Evolutionary conservation across 2,329 filamentous ascomycete genomes (phyloP).

Genomic region (Hypoxylon sp.): DNA sequence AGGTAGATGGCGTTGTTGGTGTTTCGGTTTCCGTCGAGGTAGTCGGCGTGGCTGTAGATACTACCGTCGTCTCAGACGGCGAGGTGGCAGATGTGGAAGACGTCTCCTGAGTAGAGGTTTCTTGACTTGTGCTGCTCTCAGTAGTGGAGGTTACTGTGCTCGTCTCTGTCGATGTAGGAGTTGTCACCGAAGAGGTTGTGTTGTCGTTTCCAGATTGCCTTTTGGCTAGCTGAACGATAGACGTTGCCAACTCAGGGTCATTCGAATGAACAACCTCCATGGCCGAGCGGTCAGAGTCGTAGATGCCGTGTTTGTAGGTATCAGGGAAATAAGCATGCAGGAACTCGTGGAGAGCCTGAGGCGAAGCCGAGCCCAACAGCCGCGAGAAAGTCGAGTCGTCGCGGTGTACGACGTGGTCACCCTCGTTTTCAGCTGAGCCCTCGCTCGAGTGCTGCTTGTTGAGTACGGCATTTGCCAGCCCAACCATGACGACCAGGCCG

Average conservation of each 20-base stretch:
- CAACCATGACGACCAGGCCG: constrained; percentile 54
- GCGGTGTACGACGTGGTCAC: constrained; percentile 34
- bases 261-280: constrained; percentile 74
- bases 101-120: constrained; percentile 33
- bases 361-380: constrained; percentile 69
- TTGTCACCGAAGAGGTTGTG: constrained; percentile 51
- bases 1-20: constrained; percentile 29
- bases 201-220: constrained; percentile 62
- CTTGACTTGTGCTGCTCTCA: constrained; percentile 42
- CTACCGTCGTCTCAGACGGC: constrained; percentile 35
- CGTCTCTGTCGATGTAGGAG: constrained; percentile 28
- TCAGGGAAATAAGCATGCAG: constrained; percentile 74
- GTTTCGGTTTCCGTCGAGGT: constrained; percentile 30
- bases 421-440: constrained; percentile 26
- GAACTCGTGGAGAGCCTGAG: constrained; percentile 74
- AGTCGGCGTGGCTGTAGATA: constrained; percentile 25
- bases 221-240: constrained; percentile 75
- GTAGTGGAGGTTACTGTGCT: constrained; percentile 47
- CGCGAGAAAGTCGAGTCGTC: constrained; percentile 64
- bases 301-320: constrained; percentile 78
- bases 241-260: constrained; percentile 73
- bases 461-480: constrained; percentile 54
- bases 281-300: constrained; percentile 73
- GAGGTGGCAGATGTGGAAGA: constrained; percentile 24
- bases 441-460: constrained; percentile 47